Conservation (phyloP, 176 grass and related monocot species). For the Bromus sterilis region DNA sequence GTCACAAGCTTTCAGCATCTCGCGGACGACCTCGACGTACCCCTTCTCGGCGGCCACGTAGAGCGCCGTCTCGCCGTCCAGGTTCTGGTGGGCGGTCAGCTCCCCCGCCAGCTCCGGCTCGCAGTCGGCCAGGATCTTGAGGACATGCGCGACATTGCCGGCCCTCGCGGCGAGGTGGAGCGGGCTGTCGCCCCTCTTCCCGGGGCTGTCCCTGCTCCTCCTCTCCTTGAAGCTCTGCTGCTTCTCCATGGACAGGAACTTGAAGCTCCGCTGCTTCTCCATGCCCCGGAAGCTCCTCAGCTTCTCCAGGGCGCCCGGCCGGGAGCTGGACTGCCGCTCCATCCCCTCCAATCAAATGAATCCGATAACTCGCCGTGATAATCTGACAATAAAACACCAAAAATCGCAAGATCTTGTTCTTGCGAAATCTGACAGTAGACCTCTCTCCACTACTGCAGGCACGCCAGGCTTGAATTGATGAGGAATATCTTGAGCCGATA, state of each 20-base stretch:
- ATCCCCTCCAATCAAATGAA: too few species aligned
- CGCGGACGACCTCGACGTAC: slow-evolving; percentile 57
- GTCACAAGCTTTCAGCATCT: slow-evolving; percentile 67
- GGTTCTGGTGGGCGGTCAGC: slow-evolving; percentile 55
- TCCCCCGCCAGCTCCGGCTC: slow-evolving; percentile 35
- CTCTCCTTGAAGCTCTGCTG: slow-evolving; percentile 81
- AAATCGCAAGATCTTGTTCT: slow-evolving; percentile 4
- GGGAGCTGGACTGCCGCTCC: slow-evolving; percentile 49
- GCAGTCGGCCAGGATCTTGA: slow-evolving; percentile 56
- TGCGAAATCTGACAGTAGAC: slow-evolving; percentile 3
- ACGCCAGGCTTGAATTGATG: not conserved
- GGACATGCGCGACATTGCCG: slow-evolving; percentile 55
- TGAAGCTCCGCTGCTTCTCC: slow-evolving; percentile 77
- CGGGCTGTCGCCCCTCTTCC: slow-evolving; percentile 65
- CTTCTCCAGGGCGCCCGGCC: slow-evolving; percentile 33
- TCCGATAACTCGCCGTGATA: too few species aligned
- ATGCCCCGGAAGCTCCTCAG: slow-evolving; percentile 52
- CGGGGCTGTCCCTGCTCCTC: slow-evolving; percentile 69
- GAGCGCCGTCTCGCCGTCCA: slow-evolving; percentile 73
- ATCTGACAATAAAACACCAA: too few species aligned
- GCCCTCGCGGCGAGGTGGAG: slow-evolving; percentile 82
- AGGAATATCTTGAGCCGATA: not conserved
- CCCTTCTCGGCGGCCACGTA: slow-evolving; percentile 87
- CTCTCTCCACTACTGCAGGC: not conserved
- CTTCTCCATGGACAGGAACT: slow-evolving; percentile 69